phyloP scores from a whole-genome alignment of 495 filamentous ascomycete species.

The Penicillium goetzii region DNA sequence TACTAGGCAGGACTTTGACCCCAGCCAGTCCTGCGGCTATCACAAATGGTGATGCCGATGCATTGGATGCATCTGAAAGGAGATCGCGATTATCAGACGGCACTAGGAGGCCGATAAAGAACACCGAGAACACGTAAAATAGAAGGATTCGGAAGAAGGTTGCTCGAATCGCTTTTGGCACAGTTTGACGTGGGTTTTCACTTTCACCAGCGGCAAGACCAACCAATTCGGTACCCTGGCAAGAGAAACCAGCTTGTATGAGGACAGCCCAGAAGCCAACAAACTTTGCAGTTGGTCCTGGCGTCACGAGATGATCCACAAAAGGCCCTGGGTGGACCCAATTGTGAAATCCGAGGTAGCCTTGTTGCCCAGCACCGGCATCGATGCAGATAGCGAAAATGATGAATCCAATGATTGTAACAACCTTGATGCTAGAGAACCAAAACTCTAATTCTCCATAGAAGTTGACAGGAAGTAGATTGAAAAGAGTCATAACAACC shows the following conservation, averaged over 20 bases:
- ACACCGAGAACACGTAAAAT: conserved; percentile 63
- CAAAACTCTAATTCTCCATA: conserved; percentile 61
- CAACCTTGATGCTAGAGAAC: conserved; percentile 60
- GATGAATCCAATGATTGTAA: conserved; percentile 56
- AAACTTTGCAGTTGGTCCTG: conserved; percentile 55
- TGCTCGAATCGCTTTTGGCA: conserved; percentile 65
- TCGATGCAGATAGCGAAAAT: conserved; percentile 46
- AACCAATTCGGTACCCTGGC: conserved; percentile 66
- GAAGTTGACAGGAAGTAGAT: conserved; percentile 55
- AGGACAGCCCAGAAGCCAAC: conserved; percentile 42
- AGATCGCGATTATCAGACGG: conserved; percentile 45
- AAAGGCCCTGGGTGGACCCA: conserved; percentile 67
- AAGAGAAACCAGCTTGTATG: conserved; percentile 61
- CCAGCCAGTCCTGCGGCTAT: conserved; percentile 59
- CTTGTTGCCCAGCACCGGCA: conserved; percentile 58
- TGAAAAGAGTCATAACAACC: conserved; percentile 61
- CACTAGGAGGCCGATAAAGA: conserved; percentile 68
- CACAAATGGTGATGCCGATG: conserved; percentile 54
- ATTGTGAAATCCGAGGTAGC: conserved; percentile 59
- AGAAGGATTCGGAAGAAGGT: conserved; percentile 71
- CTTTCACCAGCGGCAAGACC: conserved; percentile 68
- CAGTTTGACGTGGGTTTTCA: conserved; percentile 61
- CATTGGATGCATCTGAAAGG: conserved; percentile 31
- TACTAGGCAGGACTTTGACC: conserved; percentile 62
- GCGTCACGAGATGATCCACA: conserved; percentile 59